phyloP scores from a whole-genome alignment of 257 asterid genomes.

The Salvia splendens region DNA sequence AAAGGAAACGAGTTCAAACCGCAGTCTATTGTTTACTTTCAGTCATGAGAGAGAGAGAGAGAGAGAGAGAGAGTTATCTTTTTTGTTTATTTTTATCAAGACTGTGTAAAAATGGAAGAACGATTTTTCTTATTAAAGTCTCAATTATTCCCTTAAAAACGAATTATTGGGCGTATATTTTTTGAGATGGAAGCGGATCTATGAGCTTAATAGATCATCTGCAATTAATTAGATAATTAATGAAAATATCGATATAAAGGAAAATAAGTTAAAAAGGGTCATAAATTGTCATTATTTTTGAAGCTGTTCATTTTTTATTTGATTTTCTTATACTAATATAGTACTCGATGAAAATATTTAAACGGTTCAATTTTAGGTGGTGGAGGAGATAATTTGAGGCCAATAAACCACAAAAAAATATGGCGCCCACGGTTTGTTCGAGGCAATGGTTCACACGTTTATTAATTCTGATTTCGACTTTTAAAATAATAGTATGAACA shows the following conservation, averaged over 20 bases:
- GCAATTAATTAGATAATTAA: background rate
- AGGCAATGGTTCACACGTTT: too few relatives aligned
- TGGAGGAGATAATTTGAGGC: too few relatives aligned
- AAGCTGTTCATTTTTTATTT: background rate
- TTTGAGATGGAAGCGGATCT: background rate
- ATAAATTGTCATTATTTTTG: background rate
- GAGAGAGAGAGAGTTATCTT: background rate
- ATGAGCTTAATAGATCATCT: background rate
- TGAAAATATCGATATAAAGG: background rate
- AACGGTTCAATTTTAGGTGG: too few relatives aligned
- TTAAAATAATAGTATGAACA: too few relatives aligned
- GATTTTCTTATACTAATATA: background rate
- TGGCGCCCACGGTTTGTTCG: too few relatives aligned
- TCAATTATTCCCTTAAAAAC: background rate
- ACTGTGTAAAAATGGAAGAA: background rate
- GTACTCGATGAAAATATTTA: background rate
- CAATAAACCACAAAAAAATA: too few relatives aligned
- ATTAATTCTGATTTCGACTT: too few relatives aligned
- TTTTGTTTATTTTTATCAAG: too few relatives aligned
- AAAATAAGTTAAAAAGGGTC: background rate
- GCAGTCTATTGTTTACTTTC: conserved; percentile 32
- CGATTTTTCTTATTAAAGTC: background rate
- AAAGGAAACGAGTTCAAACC: conserved; percentile 43
- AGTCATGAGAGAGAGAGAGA: background rate
- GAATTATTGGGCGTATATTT: background rate